Evolutionary conservation across 257 asterid species (phyloP).

Genomic region (Solanum peruvianum): DNA sequence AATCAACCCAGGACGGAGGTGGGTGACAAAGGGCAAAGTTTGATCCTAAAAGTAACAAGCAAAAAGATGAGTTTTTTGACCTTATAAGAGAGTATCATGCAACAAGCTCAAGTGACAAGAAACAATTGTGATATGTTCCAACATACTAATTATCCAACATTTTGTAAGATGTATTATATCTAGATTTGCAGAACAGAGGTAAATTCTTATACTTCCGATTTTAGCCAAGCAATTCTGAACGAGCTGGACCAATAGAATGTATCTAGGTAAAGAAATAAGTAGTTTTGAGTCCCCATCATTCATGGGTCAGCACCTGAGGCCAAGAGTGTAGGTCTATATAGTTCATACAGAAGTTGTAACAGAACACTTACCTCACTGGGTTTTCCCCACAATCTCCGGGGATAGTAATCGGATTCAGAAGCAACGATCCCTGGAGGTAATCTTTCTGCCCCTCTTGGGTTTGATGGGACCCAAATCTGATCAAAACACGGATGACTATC

Average conservation of each 20-base stretch:
- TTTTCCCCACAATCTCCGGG: conserved; percentile 70
- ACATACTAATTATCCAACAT: background rate
- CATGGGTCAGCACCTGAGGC: background rate
- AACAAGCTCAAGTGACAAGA: background rate
- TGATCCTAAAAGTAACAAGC: background rate
- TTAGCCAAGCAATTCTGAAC: background rate
- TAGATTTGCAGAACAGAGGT: background rate
- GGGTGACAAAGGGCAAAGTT: background rate
- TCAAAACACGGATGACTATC: conserved; percentile 1
- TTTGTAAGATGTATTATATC: background rate
- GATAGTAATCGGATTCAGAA: conserved; percentile 57
- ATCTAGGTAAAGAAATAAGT: background rate
- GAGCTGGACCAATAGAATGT: background rate
- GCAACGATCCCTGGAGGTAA: conserved; percentile 58
- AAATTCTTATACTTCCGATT: background rate
- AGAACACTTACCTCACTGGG: conserved; percentile 60
- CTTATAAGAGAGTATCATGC: background rate
- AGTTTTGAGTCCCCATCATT: background rate
- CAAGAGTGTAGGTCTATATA: background rate
- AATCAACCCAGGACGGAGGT: background rate
- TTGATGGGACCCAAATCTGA: conserved; percentile 70
- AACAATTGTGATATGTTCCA: background rate
- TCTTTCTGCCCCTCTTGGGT: conserved; percentile 81
- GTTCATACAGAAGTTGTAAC: background rate
- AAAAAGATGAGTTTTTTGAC: background rate